phyloP scores from a whole-genome alignment of 805 yeast genomes.

The Kodamaea kaohsiungensis region DNA sequence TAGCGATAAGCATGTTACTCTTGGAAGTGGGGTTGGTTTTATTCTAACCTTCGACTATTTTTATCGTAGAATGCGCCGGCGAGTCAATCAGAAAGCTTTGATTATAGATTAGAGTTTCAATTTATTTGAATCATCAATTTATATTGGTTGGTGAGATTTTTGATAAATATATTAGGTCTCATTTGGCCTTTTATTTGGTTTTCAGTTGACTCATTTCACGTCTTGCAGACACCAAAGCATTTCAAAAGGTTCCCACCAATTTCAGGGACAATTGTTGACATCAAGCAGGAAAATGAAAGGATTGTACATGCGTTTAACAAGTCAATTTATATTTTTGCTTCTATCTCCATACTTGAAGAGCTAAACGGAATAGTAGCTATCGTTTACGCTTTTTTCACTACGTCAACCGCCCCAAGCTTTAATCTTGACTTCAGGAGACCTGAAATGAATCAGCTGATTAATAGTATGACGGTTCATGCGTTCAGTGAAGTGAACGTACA shows the following conservation, averaged over 20 bases:
- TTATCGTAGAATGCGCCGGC: neutral
- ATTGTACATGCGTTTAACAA: neutral
- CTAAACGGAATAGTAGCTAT: too few species aligned
- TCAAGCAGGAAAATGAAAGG: neutral
- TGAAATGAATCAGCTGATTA: neutral
- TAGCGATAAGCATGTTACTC: neutral
- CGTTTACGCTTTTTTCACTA: too few species aligned
- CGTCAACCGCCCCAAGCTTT: neutral
- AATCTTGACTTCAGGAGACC: neutral
- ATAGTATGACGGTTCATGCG: neutral
- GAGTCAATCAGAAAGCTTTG: neutral
- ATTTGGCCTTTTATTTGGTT: conserved; percentile 13
- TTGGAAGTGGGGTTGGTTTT: neutral
- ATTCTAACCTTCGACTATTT: neutral
- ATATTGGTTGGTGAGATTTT: too few species aligned
- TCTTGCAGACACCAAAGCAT: conserved; percentile 23
- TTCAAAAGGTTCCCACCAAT: conserved; percentile 28
- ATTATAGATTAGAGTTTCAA: neutral
- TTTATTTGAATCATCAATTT: neutral
- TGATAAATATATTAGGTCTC: neutral
- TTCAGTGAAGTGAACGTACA: neutral
- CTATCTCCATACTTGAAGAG: neutral
- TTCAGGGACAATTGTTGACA: conserved; percentile 5
- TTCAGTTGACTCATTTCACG: conserved; percentile 16
- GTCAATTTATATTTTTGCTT: neutral